phyloP scores from a whole-genome alignment of 1,139 yeast species.

The Kodamaea plutei region DNA sequence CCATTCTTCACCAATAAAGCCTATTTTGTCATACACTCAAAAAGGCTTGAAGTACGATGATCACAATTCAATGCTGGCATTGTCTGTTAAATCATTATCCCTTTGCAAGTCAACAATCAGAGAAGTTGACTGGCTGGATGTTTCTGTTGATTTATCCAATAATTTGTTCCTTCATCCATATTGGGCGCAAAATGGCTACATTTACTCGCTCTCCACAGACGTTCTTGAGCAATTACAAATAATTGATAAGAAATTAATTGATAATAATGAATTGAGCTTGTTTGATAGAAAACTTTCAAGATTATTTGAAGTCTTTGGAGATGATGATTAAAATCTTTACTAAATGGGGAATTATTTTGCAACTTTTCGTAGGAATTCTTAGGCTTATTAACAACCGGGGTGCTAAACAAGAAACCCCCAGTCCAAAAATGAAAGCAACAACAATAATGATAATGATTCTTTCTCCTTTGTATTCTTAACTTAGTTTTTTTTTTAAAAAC shows the following conservation, averaged over 20 bases:
- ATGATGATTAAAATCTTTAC: slow-evolving; percentile 2
- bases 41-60: slow-evolving; percentile 2
- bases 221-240: slow-evolving; percentile 6
- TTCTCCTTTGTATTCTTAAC: too few species aligned
- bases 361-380: too few species aligned
- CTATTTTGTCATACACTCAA: slow-evolving; percentile 4
- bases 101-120: slow-evolving; percentile 3
- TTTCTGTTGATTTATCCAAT: slow-evolving; percentile 8
- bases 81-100: slow-evolving; percentile 7
- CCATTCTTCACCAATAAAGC: slow-evolving; percentile 5
- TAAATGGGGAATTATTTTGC: too few species aligned
- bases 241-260: slow-evolving; percentile 3
- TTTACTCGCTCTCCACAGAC: slow-evolving; percentile 10
- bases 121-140: slow-evolving; percentile 4
- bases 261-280: slow-evolving; percentile 5
- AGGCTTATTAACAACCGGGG: too few species aligned
- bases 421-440: too few species aligned
- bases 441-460: too few species aligned
- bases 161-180: slow-evolving; percentile 11
- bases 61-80: slow-evolving; percentile 1
- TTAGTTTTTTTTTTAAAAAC: too few species aligned
- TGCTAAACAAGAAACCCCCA: too few species aligned
- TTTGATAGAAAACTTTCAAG: slow-evolving; percentile 9
- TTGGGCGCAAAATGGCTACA: slow-evolving; percentile 3
- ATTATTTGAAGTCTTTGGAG: slow-evolving; percentile 8